Evolutionary conservation across 345 rosid genomes (phyloP).

Genomic region (Populus ilicifolia): DNA sequence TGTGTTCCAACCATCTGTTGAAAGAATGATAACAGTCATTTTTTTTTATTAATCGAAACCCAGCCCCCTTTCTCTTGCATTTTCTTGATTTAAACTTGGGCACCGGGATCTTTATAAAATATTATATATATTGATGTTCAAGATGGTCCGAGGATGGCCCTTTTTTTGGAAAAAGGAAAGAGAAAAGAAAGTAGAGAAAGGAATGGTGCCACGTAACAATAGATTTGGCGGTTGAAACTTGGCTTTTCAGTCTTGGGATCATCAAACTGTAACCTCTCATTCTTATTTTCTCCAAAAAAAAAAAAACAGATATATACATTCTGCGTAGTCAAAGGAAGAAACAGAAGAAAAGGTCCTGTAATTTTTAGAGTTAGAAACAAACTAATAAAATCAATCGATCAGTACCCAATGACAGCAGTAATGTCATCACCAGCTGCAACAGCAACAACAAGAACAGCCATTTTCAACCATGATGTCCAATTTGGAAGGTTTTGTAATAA

Average conservation of each 20-base stretch:
- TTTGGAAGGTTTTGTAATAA: slow-evolving; percentile 13
- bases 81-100: too few relatives aligned
- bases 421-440: neutral
- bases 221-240: slow-evolving; percentile 44
- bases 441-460: slow-evolving; percentile 24
- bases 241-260: neutral
- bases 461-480: slow-evolving; percentile 18
- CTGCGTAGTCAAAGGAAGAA: neutral
- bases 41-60: too few relatives aligned
- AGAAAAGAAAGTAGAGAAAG: neutral
- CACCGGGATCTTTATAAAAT: too few relatives aligned
- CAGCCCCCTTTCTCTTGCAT: too few relatives aligned
- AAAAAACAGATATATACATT: neutral
- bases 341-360: neutral
- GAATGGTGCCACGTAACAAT: slow-evolving; percentile 28
- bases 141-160: too few relatives aligned
- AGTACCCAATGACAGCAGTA: slow-evolving; percentile 33
- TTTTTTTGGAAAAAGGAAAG: too few relatives aligned
- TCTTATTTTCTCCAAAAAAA: neutral
- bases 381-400: neutral
- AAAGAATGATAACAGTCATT: too few relatives aligned
- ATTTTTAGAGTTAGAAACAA: neutral
- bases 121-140: too few relatives aligned
- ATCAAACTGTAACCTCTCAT: slow-evolving; percentile 31
- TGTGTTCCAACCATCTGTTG: too few relatives aligned